These are phyloP conservation scores for Suhomyces xylopsoci DNA, from an alignment of 805 yeast species.

Conservation along the genomic window DNA sequence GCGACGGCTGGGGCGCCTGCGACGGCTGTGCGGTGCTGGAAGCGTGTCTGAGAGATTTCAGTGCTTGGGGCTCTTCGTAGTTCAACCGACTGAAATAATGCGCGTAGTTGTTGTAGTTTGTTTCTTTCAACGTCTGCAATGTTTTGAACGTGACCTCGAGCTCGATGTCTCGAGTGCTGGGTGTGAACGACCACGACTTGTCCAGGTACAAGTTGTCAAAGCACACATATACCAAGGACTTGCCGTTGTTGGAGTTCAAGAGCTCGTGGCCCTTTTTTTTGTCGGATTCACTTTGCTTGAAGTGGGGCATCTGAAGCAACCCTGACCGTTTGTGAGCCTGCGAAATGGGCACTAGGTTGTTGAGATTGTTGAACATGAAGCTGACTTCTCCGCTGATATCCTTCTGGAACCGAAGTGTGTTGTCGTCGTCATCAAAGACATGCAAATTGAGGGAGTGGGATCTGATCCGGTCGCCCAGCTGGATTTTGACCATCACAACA, in stretches of 20 bases:
- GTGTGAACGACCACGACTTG: conserved; percentile 41
- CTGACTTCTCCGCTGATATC: conserved; percentile 30
- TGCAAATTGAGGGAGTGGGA: conserved; percentile 36
- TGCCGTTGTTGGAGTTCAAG: conserved; percentile 19
- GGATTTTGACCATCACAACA: conserved; percentile 30
- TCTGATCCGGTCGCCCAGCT: conserved; percentile 27
- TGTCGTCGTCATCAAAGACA: conserved; percentile 37
- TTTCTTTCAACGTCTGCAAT: conserved; percentile 29
- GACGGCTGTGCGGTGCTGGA: background rate
- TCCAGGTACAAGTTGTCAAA: conserved; percentile 42
- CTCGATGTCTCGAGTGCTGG: conserved; percentile 30
- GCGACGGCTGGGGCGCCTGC: background rate
- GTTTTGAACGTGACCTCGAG: conserved; percentile 35
- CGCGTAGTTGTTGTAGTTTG: conserved; percentile 35
- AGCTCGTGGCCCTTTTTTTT: conserved; percentile 13
- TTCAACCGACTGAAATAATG: conserved; percentile 28
- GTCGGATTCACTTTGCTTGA: conserved; percentile 4
- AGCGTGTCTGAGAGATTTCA: background rate
- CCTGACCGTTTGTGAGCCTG: conserved; percentile 5
- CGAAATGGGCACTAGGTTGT: conserved; percentile 22
- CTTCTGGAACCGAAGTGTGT: conserved; percentile 29
- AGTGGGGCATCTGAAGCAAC: conserved; percentile 7
- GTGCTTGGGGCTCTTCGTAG: background rate
- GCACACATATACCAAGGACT: conserved; percentile 34
- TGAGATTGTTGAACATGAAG: conserved; percentile 36